Evolutionary conservation across 78 protist genomes (phyloP), one percentile per base, ranked within the genome.

Genomic region (Planoprotostelium fungivorum): DNA sequence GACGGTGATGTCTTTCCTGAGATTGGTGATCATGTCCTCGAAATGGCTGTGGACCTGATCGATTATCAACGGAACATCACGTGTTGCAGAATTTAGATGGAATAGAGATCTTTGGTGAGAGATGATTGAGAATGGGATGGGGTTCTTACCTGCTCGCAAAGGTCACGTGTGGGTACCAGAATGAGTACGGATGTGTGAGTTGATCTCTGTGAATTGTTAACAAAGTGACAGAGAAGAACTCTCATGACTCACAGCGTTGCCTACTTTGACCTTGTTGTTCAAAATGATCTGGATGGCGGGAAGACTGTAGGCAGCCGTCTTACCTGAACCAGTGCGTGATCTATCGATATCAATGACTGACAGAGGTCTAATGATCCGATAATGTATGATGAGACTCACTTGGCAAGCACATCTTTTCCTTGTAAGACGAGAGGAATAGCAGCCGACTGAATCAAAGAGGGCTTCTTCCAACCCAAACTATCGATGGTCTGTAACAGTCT

Each of bases 141-240:
- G 5, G 73, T 25, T 36, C 63, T 38, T 28, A 95, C 98, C 91
- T 97, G 98, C 85, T 86, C 89, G 83, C 95, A 91, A 34, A 97
- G 87, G 73, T 97, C 98, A 38, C 90, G 90, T n/a, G 97, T 92
- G 34, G 98, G 98, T 0, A 97, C 97, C 38, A 97, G 91, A 28
- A 97, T 87, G 16, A 97, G 88, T 28, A 87, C 88, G n/a, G 88
- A 38, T 87, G 38, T 29, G 73, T 38, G 31, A 37, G n/a, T 23
- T 1, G 34, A 63, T 35, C 89, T 87, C 36, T 87, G 1, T 35
- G 35, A n/a, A 25, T 9, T 35, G 63, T 37, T 88, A 10, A 37
- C 25, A 88, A 16, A 29, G 1, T 0, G 1, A 16, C 35, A n/a
- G n/a, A n/a, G n/a, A 9, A 16, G 84, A 38, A 1, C 29, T 38